Evolutionary conservation across 202 grass and related monocot species (phyloP).

Genomic region (Dendrocalamus latiflorus): DNA sequence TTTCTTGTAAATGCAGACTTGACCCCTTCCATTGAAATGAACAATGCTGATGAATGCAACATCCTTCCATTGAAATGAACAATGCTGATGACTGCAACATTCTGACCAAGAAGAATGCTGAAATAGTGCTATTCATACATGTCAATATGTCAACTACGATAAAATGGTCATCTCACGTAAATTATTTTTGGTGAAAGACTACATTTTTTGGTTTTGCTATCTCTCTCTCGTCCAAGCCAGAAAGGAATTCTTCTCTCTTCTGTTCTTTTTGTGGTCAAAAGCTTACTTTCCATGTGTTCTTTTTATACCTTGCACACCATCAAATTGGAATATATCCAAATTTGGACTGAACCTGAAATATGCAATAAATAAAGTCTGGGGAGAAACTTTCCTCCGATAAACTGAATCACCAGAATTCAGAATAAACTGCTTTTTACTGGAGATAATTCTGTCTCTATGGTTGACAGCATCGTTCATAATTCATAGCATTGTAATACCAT

Average conservation of each 20-base stretch:
- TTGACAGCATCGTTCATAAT: neutral
- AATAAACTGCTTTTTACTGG: neutral
- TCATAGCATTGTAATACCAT: neutral
- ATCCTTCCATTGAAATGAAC: too few species aligned
- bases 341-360: neutral
- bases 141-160: neutral
- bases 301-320: neutral
- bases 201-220: neutral
- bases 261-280: neutral
- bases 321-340: neutral
- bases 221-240: neutral
- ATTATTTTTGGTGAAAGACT: neutral
- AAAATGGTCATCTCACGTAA: neutral
- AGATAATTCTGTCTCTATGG: neutral
- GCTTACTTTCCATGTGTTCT: neutral
- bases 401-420: neutral
- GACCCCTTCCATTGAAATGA: constrained; percentile 23
- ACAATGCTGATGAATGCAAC: constrained; percentile 17
- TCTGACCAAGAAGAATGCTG: constrained; percentile 25
- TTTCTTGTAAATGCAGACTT: constrained; percentile 35
- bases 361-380: neutral
- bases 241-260: neutral
- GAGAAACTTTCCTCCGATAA: neutral
- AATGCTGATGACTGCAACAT: too few species aligned
- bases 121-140: neutral